Evolutionary conservation across 371 early-diverging fungal species (phyloP), one percentile per base, ranked within the genome.

Genomic region (Coemansia sp.): DNA sequence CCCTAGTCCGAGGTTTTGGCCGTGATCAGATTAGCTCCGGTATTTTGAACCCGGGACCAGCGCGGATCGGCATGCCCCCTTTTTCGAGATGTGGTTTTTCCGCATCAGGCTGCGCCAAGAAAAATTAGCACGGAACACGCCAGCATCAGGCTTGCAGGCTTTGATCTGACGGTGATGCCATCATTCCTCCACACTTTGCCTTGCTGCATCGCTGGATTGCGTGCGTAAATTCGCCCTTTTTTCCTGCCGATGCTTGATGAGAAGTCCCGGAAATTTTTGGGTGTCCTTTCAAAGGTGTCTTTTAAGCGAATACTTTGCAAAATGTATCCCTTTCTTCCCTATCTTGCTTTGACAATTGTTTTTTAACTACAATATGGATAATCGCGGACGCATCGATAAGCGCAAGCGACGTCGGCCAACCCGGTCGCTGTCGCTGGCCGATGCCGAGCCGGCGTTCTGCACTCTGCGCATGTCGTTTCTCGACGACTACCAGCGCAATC

Each of bases 401-500:
- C 72, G 72, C 59, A 71, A 71, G 63, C 59, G 52, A 34, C 67
- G 63, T 9, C 59, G 55, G 9, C 72, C 72, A 38, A 63, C 56
- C 11, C 72, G 72, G 51, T 71, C 68, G 36, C 68, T 62, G 50
- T 52, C 59, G 41, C 30, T 50, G 54, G 48, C 39, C 3, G 53
- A 10, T 30, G 14, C 9, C 20, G 40, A 26, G 38, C 48, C 36
- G 0, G 55, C n/a, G 9, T 68, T 51, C n/a, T 50, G 60, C 49
- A 67, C 68, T 1, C 48, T 73, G 7, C 59, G 45, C 30, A 56
- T 73, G 62, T 13, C 65, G 0, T 73, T 45, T 42, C 40, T 68
- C 4, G 73, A 73, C 41, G 73, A 73, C 48, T 73, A 73, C 55
- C 64, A 63, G 57, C 68, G 73, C 59, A 62, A 73, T 59, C 73